Base-by-base conservation (phyloP, 2,329 filamentous ascomycete genomes). In the Drechslerella dactyloides region DNA sequence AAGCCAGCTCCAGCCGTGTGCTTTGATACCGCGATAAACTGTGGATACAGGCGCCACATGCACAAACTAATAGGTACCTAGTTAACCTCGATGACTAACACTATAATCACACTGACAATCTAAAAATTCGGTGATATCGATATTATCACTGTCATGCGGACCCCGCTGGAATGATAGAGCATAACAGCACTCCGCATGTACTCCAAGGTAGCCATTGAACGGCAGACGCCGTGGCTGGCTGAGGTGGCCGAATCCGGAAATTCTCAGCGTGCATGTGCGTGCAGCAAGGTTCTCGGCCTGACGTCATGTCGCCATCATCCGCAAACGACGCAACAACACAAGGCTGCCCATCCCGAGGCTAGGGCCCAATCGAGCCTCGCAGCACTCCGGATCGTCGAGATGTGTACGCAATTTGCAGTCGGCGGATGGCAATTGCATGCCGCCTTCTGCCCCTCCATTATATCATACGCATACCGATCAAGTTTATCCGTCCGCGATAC, bases 271-370 rank as follows among this genome's bases (percentile, higher is more conserved):
- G 6, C 4, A 10, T 11, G n/a, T 64, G 51, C 24, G n/a, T 64
- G 51, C 24, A 64, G 60, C 23, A 64, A 64, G 19, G 51, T 64
- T 64, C 51, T 19, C 33, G 30, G 17, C 40, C 53, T 64, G 66
- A 70, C 50, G 59, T 70, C 66, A 70, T 24, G 59, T 70, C 59
- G 33, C 66, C 66, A 64, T 70, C 66, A 70, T 70, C n/a, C 51
- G 53, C 30, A 19, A 35, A 55, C 51, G 52, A 24, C 46, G 57
- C 53, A 52, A 17, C 58, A 52, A 57, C 56, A 44, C 30, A 60
- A 37, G 48, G 17, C 30, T 19, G 58, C 35, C 23, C 8, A 44
- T 21, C 65, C 44, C 51, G 13, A 51, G 62, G 52, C 50, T n/a
- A 69, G 51, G 30, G 54, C 56, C 17, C 37, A 66, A 59, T 66